Base-by-base conservation (phyloP, 129 eudicot genomes). In the Silybum marianum region DNA sequence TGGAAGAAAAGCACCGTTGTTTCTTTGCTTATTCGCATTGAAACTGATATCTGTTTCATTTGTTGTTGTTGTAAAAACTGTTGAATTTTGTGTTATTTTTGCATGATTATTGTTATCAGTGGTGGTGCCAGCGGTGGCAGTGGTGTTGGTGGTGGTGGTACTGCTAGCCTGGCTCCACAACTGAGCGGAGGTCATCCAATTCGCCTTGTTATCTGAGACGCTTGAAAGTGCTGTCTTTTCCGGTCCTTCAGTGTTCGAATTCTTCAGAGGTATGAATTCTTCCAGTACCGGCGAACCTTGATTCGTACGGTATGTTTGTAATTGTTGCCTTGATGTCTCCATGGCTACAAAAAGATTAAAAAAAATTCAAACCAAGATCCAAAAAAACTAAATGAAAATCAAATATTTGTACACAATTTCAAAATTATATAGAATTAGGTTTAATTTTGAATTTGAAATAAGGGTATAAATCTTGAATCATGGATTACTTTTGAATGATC, bases 141-240 rank as follows among this genome's bases (percentile, higher is more conserved):
- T 0, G 42, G 75, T 69, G 54, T 77, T 74, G 70, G 73, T 42
- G 39, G 79, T 81, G 22, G 22, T 71, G 32, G 23, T 81, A 54
- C 87, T 87, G 19, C 81, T 67, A 19, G 93, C 79, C 85, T 86
- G 97, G 78, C 95, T 93, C 98, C 99, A 95, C 28, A 95, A 85
- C 39, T 92, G 99, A 3, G 95, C 97, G 4, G 97, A 89, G 12
- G 97, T 88, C 99, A 95, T 95, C 99, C 99, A 95, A 54, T 88
- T 92, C 2, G 98, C 93, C 78, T 89, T 93, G 84, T 92, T 86
- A 74, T 89, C 91, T 7, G 88, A 76, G 24, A 76, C 63, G 76
- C 78, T 86, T n/a, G 60, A 71, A 12, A 44, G 54, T 71, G 84
- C 66, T 3, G 86, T 22, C 78, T 86, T 89, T 19, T 92, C 89